A percentile compares a stretch with the other conserved stretches of the same genome.
phyloP scores from a whole-genome alignment of 208 protist species.

The Trypanosomatidae sp. region DNA sequence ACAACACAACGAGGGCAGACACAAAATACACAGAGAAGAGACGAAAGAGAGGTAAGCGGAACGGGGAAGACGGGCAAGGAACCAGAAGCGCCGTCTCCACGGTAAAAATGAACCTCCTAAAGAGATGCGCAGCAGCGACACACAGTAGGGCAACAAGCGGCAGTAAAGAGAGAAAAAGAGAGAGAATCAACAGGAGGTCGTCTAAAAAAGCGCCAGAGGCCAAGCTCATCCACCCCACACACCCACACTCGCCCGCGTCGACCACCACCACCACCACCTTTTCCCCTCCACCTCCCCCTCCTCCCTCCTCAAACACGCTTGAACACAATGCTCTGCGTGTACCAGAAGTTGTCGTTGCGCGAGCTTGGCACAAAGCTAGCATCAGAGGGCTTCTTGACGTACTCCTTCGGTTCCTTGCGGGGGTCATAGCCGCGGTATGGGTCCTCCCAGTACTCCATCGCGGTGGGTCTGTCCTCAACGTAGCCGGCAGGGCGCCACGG shows the following conservation, averaged over 20 bases:
- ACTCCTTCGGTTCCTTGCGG: slow-evolving; percentile 68
- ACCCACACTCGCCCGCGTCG: background rate
- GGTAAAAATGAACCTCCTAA: background rate
- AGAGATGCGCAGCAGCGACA: no score
- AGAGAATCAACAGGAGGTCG: background rate
- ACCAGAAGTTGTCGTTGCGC: slow-evolving; percentile 77
- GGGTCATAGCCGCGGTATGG: slow-evolving; percentile 86
- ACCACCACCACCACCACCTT: background rate
- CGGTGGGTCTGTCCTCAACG: slow-evolving; percentile 64
- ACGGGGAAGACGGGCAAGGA: background rate
- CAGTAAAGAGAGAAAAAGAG: background rate
- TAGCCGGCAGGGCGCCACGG: slow-evolving; percentile 79
- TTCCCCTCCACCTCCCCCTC: background rate
- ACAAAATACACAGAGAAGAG: slow-evolving; percentile 3
- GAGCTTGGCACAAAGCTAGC: slow-evolving; percentile 66
- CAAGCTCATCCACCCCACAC: background rate
- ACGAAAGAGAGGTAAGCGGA: slow-evolving; percentile 1
- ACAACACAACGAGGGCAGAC: background rate
- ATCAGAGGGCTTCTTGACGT: slow-evolving; percentile 65
- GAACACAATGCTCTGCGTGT: slow-evolving; percentile 90
- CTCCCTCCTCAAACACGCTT: slow-evolving; percentile 55
- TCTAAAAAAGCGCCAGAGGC: background rate
- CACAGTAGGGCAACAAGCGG: background rate
- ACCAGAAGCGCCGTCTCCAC: background rate
- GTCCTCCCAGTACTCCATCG: slow-evolving; percentile 88